Evolutionary conservation across 768 basidiomycete species (phyloP), one percentile per base, ranked within the genome.

Genomic region (Leccinum arenicola): DNA sequence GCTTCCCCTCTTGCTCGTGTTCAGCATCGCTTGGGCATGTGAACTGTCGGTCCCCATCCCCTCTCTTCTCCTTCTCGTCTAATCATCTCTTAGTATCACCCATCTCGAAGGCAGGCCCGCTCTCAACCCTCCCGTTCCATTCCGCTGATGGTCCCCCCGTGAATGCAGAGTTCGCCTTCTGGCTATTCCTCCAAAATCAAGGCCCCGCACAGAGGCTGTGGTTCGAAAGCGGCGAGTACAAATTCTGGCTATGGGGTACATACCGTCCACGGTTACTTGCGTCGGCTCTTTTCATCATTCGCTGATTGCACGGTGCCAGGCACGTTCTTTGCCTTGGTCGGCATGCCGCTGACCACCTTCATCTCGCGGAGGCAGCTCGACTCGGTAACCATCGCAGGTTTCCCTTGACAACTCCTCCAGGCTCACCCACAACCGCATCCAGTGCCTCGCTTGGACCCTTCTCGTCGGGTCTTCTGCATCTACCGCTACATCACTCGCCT

Each of bases 171-270:
- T 79, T 93, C 14, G 78, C 85, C 0, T 93, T 92, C 67, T 93
- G 91, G 91, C 67, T 93, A 29, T 93, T 93, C 70, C 80, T 93
- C 21, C 79, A 91, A 31, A 83, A 91, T 62, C 91, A 92, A 73
- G 87, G 87, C 4, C 87, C 87, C 0, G 74, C 77, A 48, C 83
- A 85, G 66, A 82, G 85, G 4, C 77, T 84, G 33, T 93, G 91
- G 91, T 93, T 93, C 71, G 76, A 82, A 23, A 89, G 89, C 68
- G 85, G 84, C 82, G 90, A 93, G 71, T 93, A 86, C 70, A 79
- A 80, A 48, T 68, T 82, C 17, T 93, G 91, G 91, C 84, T 80
- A 57, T 68, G 83, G 49, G 86, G 89, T 89, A 68, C 74, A 17
- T 31, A 8, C 50, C 40, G 19, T 43, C 1, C 25, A 19, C 10